Base-by-base conservation (phyloP, 352 stramenopile species). In the Poterioochromonas sp. region DNA sequence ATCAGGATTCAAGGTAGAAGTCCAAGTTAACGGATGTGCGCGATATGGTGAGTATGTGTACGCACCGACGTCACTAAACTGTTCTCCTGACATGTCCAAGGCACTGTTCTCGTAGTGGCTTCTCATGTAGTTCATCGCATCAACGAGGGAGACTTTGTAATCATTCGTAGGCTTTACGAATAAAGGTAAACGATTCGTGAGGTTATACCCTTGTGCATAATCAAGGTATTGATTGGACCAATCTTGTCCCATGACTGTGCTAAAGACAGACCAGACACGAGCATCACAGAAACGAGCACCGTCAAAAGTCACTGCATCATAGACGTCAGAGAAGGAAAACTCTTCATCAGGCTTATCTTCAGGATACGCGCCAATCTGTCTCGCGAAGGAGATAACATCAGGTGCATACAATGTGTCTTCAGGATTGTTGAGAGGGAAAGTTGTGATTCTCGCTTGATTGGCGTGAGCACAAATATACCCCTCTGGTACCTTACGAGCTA, bases 251-350 rank as follows among this genome's bases (percentile, higher is more conserved):
- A 76, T 79, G 53, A 86, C 73, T 58, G 77, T 64, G 26, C 76
- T 82, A 78, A 88, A 89, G 29, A 87, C 80, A 22, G 83, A 84
- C 86, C 86, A 90, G 60, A 89, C 85, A 35, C 86, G 71, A 26
- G 82, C 85, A 74, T 90, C 86, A 73, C 82, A 85, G 60, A 85
- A 83, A 39, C 86, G 73, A 35, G 83, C 85, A 58, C 76, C 77
- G 29, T 40, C 58, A 73, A 87, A 88, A 40, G 62, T 81, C 3
- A 88, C 35, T 11, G 86, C 83, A 82, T 88, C 79, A 78, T 86
- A 88, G 1, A 82, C 81, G 80, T 90, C 85, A 0, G 83, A 86
- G 80, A 89, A 90, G n/a, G 73, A 84, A 82, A 89, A 89, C 1
- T 69, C 26, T 29, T 80, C 65, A 32, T 81, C 69, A 18, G 77